Conservation (phyloP, 176 grass and related monocot species). For the Bolboschoenus planiculmis region DNA sequence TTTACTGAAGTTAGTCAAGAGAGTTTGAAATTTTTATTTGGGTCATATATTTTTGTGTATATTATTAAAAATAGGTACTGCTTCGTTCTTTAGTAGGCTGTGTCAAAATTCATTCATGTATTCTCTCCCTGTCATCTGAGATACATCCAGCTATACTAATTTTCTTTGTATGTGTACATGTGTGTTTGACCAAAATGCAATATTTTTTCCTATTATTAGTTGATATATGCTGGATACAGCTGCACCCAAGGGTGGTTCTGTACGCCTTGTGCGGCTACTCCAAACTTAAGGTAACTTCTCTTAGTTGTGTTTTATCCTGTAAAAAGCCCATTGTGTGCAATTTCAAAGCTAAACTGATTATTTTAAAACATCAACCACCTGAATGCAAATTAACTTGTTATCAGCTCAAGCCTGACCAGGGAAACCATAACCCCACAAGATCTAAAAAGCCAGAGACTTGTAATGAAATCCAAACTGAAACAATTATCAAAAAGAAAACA, state of each 20-base stretch:
- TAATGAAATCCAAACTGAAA: neutral
- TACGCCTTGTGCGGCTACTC: slow-evolving; percentile 76
- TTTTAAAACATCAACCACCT: neutral
- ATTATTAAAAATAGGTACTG: neutral
- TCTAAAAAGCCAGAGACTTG: neutral
- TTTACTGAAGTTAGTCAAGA: neutral
- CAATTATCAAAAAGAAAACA: neutral
- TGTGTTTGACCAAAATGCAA: slow-evolving; percentile 6
- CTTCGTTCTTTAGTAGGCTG: neutral
- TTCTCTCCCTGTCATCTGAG: slow-evolving; percentile 1
- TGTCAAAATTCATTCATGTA: slow-evolving; percentile 4
- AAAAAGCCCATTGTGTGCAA: neutral
- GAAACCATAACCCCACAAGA: neutral
- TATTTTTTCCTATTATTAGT: slow-evolving; percentile 34
- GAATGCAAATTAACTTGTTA: slow-evolving; percentile 10
- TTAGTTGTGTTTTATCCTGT: slow-evolving; percentile 12
- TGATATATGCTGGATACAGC: slow-evolving; percentile 92
- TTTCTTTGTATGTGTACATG: neutral
- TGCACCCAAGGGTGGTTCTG: slow-evolving; percentile 97
- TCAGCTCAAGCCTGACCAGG: neutral
- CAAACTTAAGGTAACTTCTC: slow-evolving; percentile 56
- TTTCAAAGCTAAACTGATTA: neutral
- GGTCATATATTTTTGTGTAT: neutral
- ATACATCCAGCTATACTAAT: slow-evolving; percentile 9
- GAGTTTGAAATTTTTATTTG: neutral